A percentile compares a stretch with the other conserved stretches of the same genome.
Conservation (phyloP, 371 early-diverging fungal genomes). For the Rhizomucor pusillus region DNA sequence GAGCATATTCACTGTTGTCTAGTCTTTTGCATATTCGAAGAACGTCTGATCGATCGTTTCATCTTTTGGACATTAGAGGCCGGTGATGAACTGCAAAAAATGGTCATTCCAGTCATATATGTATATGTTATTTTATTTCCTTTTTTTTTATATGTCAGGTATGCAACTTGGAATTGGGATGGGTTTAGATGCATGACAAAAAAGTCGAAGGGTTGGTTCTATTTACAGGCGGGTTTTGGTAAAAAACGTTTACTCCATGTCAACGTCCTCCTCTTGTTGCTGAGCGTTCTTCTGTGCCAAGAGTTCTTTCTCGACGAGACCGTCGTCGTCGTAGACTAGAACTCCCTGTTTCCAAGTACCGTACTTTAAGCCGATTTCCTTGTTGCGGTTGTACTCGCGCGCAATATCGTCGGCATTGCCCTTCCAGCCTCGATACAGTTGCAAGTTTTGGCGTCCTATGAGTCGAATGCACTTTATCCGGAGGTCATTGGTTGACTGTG, state of each 20-base stretch:
- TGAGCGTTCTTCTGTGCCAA: constrained; percentile 10
- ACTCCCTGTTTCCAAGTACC: constrained; percentile 82
- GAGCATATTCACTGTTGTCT: too few relatives aligned
- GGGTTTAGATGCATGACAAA: too few relatives aligned
- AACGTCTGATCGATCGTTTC: too few relatives aligned
- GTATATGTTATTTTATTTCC: too few relatives aligned
- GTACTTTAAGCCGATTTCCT: constrained; percentile 73
- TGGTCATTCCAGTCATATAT: too few relatives aligned
- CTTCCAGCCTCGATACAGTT: constrained; percentile 84
- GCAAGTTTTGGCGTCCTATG: constrained; percentile 87
- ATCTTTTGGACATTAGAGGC: too few relatives aligned
- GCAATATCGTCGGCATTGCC: constrained; percentile 70
- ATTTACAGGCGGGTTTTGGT: too few relatives aligned
- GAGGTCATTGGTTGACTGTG: constrained; percentile 76
- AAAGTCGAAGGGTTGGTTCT: too few relatives aligned
- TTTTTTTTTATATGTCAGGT: too few relatives aligned
- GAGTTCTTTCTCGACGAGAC: constrained; percentile 57
- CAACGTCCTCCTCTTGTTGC: constrained; percentile 17
- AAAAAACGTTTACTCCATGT: constrained; percentile 17
- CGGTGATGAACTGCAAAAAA: too few relatives aligned
- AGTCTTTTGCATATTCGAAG: too few relatives aligned
- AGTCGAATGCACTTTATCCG: constrained; percentile 82
- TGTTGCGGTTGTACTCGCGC: constrained; percentile 76
- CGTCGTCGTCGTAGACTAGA: constrained; percentile 85
- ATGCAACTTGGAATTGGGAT: too few relatives aligned